These are phyloP conservation scores for Flaveria brownii DNA, from an alignment of 129 eudicot species.

Conservation along the genomic window DNA sequence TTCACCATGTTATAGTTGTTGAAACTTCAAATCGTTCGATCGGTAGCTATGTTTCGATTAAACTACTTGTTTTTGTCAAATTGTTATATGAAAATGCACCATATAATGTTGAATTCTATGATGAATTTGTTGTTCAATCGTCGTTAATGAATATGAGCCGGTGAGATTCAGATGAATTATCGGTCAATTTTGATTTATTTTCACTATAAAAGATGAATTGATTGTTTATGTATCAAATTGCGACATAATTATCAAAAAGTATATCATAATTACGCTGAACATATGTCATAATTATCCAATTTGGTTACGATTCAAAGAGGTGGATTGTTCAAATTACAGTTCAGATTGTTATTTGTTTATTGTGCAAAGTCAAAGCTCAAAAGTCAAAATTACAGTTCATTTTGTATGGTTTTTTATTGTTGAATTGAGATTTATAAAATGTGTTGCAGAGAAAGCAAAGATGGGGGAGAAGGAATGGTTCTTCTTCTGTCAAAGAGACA, in stretches of 20 bases:
- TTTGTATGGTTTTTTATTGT: not conserved
- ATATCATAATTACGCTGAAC: conserved; percentile 16
- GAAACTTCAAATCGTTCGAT: not conserved
- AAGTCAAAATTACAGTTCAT: not conserved
- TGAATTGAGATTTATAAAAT: not conserved
- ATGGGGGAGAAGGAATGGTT: conserved; percentile 85
- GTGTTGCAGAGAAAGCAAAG: conserved; percentile 73
- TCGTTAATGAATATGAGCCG: not conserved
- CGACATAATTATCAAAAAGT: conserved; percentile 32
- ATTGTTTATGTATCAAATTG: conserved; percentile 6
- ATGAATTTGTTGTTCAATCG: not conserved
- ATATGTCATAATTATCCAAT: not conserved
- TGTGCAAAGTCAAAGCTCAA: not conserved
- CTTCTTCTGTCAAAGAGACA: conserved; percentile 73
- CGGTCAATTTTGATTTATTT: not conserved
- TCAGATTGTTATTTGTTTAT: not conserved
- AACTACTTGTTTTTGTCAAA: not conserved
- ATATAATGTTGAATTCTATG: not conserved
- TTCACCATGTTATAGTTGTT: not conserved
- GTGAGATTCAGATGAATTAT: not conserved
- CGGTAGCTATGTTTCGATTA: not conserved
- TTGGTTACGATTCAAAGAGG: not conserved
- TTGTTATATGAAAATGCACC: conserved; percentile 7
- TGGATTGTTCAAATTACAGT: not conserved
- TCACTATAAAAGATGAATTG: not conserved